Evolutionary conservation across 345 rosid species (phyloP), one percentile per base, ranked within the genome.

Genomic region (Rhodamnia rubescens): DNA sequence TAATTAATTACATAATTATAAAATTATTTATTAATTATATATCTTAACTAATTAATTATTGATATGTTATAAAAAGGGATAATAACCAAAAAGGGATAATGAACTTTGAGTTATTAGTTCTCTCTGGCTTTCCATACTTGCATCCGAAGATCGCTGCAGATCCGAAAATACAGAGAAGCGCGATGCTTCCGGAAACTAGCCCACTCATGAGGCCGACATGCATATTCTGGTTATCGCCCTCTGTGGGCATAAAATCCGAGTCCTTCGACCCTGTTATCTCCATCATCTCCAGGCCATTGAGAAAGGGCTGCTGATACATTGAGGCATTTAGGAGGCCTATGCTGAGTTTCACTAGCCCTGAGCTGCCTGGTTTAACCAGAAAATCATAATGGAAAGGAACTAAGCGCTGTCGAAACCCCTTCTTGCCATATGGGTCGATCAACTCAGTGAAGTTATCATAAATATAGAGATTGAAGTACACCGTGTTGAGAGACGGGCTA

Each of bases 271-370:
- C 87, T 53, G 90, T 27, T 49, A 93, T 85, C 88, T 89, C 88
- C 92, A 93, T 87, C 12, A 93, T 89, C 92, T 92, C 95, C 78
- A 93, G 84, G 26, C 94, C 95, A 84, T 93, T 91, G 59, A 92
- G 87, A 69, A 90, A 89, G 26, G 95, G 91, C 78, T 1, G 8
- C 12, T 2, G 13, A 0, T 0, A 0, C 0, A 16, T 53, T 47
- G 75, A 64, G 75, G 42, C 82, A 2, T 4, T 15, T 3, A 82
- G 15, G 26, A 86, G 84, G 56, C 93, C 89, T 2, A 92, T 87
- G 58, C 89, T 87, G 82, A 91, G 80, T 50, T 82, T 86, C 85
- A 93, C n/a, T 2, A 84, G 22, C 78, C 92, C 92, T 16, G 88
- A 89, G 84, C 82, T 84, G 88, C 82, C 96, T 26, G 98, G 89